Evolutionary conservation across 2,329 filamentous ascomycete genomes (phyloP).

Genomic region (Botrytis cinerea): DNA sequence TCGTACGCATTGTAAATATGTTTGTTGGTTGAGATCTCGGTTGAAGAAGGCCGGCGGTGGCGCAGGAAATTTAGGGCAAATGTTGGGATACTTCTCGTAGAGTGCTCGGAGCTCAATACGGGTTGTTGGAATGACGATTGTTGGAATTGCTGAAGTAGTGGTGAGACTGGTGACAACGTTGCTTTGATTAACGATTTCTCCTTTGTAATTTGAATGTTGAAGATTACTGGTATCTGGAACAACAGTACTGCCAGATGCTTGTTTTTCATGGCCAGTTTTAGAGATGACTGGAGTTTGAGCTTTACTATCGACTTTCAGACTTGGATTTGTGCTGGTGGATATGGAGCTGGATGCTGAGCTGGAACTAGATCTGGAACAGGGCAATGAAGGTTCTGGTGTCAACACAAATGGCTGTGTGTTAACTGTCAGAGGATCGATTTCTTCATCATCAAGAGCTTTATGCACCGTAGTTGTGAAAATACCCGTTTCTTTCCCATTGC

Average conservation of each 20-base stretch:
- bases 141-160: background rate
- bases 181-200: background rate
- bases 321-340: background rate
- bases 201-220: background rate
- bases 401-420: background rate
- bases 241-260: background rate
- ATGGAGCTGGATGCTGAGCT: background rate
- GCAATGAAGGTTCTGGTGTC: background rate
- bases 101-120: constrained; percentile 5
- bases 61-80: constrained; percentile 8
- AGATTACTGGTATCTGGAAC: background rate
- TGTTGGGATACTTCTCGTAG: constrained; percentile 8
- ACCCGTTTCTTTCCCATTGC: background rate
- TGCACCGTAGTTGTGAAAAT: background rate
- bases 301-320: background rate
- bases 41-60: constrained; percentile 8
- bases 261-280: background rate
- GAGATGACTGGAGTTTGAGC: background rate
- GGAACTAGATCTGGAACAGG: background rate
- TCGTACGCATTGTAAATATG: background rate
- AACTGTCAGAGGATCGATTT: background rate
- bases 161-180: too few relatives aligned
- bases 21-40: background rate
- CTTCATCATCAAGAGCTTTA: background rate
- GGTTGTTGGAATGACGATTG: background rate